These are phyloP conservation scores for Leccinum subgranulosum DNA, from an alignment of 768 basidiomycete species.

Conservation along the genomic window DNA sequence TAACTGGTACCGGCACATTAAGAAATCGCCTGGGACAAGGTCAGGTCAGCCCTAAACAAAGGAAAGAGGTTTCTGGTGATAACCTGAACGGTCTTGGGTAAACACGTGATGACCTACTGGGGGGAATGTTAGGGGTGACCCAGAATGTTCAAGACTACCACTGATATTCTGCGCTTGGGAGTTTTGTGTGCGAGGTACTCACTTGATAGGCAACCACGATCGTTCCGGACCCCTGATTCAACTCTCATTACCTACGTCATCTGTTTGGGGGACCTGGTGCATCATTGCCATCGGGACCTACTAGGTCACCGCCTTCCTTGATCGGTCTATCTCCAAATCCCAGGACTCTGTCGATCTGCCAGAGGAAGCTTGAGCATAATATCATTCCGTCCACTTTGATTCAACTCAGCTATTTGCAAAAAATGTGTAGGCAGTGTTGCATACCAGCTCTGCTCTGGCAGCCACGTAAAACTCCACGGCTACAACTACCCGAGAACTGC, in stretches of 20 bases:
- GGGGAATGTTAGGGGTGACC: too few relatives aligned
- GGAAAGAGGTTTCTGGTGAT: too few relatives aligned
- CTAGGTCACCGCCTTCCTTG: background rate
- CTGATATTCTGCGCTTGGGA: too few relatives aligned
- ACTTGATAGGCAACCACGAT: too few relatives aligned
- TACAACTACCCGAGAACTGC: background rate
- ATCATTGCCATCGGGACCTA: background rate
- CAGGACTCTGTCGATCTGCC: background rate
- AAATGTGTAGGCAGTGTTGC: background rate
- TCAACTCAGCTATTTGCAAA: background rate
- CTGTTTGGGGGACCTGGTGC: background rate
- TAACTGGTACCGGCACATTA: background rate
- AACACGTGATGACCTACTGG: too few relatives aligned
- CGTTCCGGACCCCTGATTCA: too few relatives aligned
- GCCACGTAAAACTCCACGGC: background rate
- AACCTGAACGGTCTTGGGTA: too few relatives aligned
- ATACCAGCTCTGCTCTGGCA: background rate
- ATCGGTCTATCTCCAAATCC: background rate
- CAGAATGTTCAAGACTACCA: too few relatives aligned
- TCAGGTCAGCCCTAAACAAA: background rate
- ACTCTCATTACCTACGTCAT: too few relatives aligned
- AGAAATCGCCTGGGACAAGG: background rate
- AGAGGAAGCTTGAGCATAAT: background rate
- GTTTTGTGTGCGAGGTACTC: too few relatives aligned
- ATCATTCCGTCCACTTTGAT: background rate